Evolutionary conservation across 768 basidiomycete genomes (phyloP).

Genomic region (Naganishia antarctica): DNA sequence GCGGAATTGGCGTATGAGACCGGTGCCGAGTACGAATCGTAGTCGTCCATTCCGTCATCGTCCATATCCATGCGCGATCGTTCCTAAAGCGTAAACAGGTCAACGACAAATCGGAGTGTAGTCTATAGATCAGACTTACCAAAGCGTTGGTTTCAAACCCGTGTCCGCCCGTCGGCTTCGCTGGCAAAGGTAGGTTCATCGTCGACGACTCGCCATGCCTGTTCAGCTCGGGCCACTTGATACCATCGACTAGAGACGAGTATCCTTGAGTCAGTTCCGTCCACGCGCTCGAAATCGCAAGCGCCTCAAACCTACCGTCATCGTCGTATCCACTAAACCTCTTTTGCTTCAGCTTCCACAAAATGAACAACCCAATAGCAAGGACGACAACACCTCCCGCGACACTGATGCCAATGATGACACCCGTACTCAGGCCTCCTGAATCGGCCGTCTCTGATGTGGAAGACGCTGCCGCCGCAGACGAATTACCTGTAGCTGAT

Average conservation of each 20-base stretch:
- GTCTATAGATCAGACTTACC: constrained; percentile 30
- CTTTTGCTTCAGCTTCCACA: constrained; percentile 44
- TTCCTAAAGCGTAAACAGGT: constrained; percentile 23
- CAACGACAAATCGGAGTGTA: too few relatives aligned
- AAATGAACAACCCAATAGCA: constrained; percentile 36
- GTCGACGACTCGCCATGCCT: constrained; percentile 43
- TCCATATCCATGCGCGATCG: constrained; percentile 24
- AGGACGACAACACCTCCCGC: constrained; percentile 43
- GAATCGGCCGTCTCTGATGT: constrained; percentile 11
- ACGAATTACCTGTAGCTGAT: constrained; percentile 27
- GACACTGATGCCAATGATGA: constrained; percentile 45
- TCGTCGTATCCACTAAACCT: constrained; percentile 28
- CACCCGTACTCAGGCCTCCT: constrained; percentile 33
- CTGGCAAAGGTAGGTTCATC: constrained; percentile 45
- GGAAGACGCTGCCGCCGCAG: constrained; percentile 17
- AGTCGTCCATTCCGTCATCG: constrained; percentile 22
- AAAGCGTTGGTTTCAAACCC: constrained; percentile 47
- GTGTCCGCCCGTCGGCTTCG: constrained; percentile 44
- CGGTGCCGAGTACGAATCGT: constrained; percentile 20
- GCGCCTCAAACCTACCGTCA: constrained; percentile 29
- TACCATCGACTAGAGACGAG: constrained; percentile 34
- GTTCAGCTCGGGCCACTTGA: constrained; percentile 49
- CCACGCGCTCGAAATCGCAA: too few relatives aligned
- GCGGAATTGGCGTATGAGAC: constrained; percentile 20
- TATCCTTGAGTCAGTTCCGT: background rate